Percentiles rank a stretch among this genome's conserved stretches.
Evolutionary conservation across 495 filamentous ascomycete species (phyloP).

Genomic region (Massariosphaeria phaeospora): DNA sequence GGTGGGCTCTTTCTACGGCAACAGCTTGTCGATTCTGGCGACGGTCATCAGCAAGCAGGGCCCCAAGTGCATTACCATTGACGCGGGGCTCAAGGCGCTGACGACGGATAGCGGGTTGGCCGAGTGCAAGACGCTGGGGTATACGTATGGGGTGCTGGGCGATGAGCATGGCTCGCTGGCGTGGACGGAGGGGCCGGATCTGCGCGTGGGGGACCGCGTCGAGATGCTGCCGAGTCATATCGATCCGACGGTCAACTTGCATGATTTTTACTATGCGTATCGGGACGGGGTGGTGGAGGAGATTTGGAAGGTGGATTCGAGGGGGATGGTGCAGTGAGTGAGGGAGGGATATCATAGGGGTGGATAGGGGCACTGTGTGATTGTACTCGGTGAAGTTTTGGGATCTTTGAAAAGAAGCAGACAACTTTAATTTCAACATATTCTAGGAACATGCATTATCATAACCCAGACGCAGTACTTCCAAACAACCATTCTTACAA

Average conservation of each 20-base stretch:
- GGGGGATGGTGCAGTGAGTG: slow-evolving; percentile 30
- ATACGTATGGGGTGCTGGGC: slow-evolving; percentile 22
- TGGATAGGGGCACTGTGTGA: too few relatives aligned
- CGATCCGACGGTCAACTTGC: slow-evolving; percentile 30
- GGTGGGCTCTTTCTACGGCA: slow-evolving; percentile 31
- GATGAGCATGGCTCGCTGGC: slow-evolving; percentile 27
- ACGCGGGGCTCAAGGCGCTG: slow-evolving; percentile 23
- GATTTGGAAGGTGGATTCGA: slow-evolving; percentile 25
- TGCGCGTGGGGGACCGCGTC: slow-evolving; percentile 23
- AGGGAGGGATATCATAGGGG: too few relatives aligned
- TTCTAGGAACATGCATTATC: too few relatives aligned
- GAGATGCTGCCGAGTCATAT: slow-evolving; percentile 33
- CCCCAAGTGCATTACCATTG: slow-evolving; percentile 26
- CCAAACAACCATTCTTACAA: too few relatives aligned
- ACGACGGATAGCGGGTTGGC: slow-evolving; percentile 30
- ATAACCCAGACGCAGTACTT: too few relatives aligned
- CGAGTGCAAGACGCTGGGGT: slow-evolving; percentile 17
- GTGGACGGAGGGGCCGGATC: slow-evolving; percentile 25
- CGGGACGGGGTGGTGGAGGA: slow-evolving; percentile 28
- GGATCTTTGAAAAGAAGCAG: too few relatives aligned
- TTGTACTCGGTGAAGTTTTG: too few relatives aligned
- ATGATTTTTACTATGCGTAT: slow-evolving; percentile 29
- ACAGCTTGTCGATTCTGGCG: slow-evolving; percentile 32
- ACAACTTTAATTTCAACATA: too few relatives aligned
- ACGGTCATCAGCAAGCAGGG: slow-evolving; percentile 30